Conservation (phyloP, 78 protist genomes). For the Polysphondylium violaceum region DNA sequence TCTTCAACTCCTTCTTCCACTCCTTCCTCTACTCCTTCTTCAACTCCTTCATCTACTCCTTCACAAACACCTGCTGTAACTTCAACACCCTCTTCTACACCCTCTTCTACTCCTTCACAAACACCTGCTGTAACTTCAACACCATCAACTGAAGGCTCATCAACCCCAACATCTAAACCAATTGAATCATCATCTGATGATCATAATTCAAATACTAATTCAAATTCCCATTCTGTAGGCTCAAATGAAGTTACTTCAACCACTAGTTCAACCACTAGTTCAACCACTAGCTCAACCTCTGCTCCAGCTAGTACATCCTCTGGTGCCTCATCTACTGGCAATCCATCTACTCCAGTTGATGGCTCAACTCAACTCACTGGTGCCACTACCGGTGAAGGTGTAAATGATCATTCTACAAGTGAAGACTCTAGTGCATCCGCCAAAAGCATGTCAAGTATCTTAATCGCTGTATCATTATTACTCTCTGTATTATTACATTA, state of each 20-base stretch:
- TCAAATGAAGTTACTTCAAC: not conserved
- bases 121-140: too few relatives aligned
- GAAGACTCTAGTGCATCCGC: not conserved
- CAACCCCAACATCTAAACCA: too few relatives aligned
- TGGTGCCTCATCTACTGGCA: not conserved
- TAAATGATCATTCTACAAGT: not conserved
- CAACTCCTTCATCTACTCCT: too few relatives aligned
- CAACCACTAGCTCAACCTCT: not conserved
- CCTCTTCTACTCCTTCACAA: too few relatives aligned
- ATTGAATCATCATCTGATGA: too few relatives aligned
- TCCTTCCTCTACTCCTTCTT: too few relatives aligned
- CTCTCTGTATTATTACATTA: not conserved
- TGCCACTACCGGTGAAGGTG: slow-evolving; percentile 14
- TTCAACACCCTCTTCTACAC: too few relatives aligned
- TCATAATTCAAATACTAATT: too few relatives aligned
- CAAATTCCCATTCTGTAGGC: too few relatives aligned
- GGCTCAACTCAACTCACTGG: slow-evolving; percentile 10
- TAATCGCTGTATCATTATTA: not conserved
- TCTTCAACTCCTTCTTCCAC: not conserved
- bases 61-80: too few relatives aligned
- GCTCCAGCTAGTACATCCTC: not conserved
- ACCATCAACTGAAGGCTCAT: too few relatives aligned
- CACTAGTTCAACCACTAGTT: not conserved
- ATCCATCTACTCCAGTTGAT: not conserved
- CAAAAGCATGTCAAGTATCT: not conserved